Evolutionary conservation across 2,329 filamentous ascomycete species (phyloP).

Genomic region (Emericellopsis cladophorae): DNA sequence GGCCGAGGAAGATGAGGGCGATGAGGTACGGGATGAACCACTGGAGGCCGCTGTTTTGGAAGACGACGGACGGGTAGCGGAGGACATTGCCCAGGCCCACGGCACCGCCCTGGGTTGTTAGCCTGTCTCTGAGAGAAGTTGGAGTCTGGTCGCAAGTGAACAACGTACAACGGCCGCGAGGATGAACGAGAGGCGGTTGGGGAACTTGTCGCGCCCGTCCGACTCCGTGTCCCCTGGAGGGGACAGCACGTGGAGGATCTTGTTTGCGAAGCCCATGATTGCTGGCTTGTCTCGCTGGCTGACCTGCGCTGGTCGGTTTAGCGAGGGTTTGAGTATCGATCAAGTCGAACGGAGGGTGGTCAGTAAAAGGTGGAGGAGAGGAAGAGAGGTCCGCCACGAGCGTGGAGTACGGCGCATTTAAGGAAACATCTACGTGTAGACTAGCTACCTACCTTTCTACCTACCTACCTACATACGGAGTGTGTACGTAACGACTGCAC

Average conservation of each 20-base stretch:
- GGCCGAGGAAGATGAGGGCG: conserved; percentile 36
- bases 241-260: conserved; percentile 7
- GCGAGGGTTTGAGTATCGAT: too few species aligned
- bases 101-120: conserved; percentile 28
- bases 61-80: conserved; percentile 39
- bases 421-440: too few species aligned
- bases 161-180: conserved; percentile 10
- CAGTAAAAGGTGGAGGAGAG: too few species aligned
- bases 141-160: too few species aligned
- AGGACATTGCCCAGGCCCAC: conserved; percentile 42
- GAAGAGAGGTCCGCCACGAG: too few species aligned
- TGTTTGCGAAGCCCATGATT: conserved; percentile 5
- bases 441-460: too few species aligned
- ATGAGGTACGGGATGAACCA: conserved; percentile 43
- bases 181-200: conserved; percentile 12
- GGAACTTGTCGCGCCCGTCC: conserved; percentile 13
- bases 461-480: too few species aligned
- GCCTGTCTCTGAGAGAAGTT: background rate
- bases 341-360: too few species aligned
- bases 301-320: too few species aligned
- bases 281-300: too few species aligned
- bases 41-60: conserved; percentile 42
- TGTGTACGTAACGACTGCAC: too few species aligned
- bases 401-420: too few species aligned
- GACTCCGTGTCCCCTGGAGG: conserved; percentile 11